Evolutionary conservation across 2,329 filamentous ascomycete species (phyloP).

Genomic region (Celoporthe dispersa): DNA sequence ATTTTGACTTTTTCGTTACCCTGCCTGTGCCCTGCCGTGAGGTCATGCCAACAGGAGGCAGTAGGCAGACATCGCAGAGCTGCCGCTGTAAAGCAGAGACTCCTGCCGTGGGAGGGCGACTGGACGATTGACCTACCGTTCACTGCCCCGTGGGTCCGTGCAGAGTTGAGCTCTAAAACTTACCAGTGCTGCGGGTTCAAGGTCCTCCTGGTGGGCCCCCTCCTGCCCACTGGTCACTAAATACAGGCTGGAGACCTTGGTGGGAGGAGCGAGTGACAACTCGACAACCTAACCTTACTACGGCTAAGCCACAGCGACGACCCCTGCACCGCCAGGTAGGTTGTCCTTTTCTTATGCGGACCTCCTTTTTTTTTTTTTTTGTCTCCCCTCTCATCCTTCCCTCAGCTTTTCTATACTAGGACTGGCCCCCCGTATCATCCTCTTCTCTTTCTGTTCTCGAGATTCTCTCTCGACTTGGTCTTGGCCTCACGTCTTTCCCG

Average conservation of each 20-base stretch:
- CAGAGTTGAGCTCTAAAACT: background rate
- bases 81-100: background rate
- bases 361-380: constrained; percentile 25
- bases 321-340: constrained; percentile 17
- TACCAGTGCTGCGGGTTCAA: constrained; percentile 11
- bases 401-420: constrained; percentile 12
- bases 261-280: constrained; percentile 5
- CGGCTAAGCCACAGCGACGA: constrained; percentile 26
- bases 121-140: background rate
- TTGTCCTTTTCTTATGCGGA: constrained; percentile 25
- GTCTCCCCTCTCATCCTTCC: background rate
- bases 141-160: background rate
- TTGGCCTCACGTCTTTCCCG: background rate
- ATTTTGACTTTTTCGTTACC: background rate
- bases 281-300: constrained; percentile 12
- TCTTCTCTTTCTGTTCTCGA: background rate
- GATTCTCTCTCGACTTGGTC: background rate
- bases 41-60: background rate
- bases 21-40: background rate
- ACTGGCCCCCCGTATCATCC: constrained; percentile 11
- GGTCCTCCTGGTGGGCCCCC: background rate
- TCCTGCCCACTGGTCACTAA: background rate
- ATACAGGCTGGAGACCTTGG: background rate
- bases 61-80: background rate
- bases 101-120: no score